Conservation (phyloP, 495 filamentous ascomycete genomes). For the Aspergillus steynii region DNA sequence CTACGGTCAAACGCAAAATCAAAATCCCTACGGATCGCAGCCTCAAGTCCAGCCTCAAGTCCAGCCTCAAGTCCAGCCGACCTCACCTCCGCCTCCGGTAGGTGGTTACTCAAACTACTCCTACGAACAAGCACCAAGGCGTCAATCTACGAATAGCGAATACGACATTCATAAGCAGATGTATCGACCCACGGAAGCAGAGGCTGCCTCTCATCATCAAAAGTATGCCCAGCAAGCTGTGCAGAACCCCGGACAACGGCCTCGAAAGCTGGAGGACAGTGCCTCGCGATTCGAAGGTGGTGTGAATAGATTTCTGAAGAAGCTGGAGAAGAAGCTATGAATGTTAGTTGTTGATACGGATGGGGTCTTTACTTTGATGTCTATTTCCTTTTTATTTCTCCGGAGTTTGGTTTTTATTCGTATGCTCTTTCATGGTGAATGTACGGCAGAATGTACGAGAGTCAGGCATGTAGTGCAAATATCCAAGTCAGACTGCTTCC, state of each 20-base stretch:
- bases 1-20: slow-evolving; percentile 30
- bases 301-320: slow-evolving; percentile 80
- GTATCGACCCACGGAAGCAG: slow-evolving; percentile 72
- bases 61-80: slow-evolving; percentile 20
- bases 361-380: background rate
- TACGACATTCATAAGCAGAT: slow-evolving; percentile 75
- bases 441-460: too few species aligned
- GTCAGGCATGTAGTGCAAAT: background rate
- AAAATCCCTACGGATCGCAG: slow-evolving; percentile 17
- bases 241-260: slow-evolving; percentile 45
- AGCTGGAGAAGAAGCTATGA: slow-evolving; percentile 69
- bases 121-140: slow-evolving; percentile 45
- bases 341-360: background rate
- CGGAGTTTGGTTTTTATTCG: background rate
- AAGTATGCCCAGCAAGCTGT: slow-evolving; percentile 55
- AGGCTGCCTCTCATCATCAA: slow-evolving; percentile 42
- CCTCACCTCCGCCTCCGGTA: slow-evolving; percentile 28
- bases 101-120: slow-evolving; percentile 59
- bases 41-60: slow-evolving; percentile 7
- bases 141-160: slow-evolving; percentile 38
- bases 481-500: too few species aligned
- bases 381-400: background rate
- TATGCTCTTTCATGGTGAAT: background rate
- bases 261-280: slow-evolving; percentile 65
- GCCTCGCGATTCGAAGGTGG: slow-evolving; percentile 74